Evolutionary conservation across 1,284 basidiomycete genomes (phyloP).

Genomic region (Moesziomyces sp.): DNA sequence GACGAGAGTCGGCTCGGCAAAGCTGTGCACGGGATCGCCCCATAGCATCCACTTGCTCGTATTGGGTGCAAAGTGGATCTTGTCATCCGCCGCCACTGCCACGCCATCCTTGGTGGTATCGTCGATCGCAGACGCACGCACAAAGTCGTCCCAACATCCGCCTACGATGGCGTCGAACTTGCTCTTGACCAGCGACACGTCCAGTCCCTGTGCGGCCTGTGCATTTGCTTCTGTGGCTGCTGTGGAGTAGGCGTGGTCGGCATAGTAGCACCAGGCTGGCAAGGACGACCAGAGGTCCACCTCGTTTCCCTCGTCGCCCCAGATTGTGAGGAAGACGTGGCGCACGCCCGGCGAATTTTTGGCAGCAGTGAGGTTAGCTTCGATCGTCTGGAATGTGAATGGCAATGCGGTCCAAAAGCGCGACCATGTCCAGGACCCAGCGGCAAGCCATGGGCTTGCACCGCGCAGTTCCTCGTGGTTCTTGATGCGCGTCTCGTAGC

Average conservation of each 20-base stretch:
- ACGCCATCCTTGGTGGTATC: constrained; percentile 31
- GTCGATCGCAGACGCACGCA: constrained; percentile 67
- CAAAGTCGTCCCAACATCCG: constrained; percentile 67
- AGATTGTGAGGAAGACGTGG: constrained; percentile 68
- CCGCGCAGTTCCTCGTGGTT: constrained; percentile 64
- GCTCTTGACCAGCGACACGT: constrained; percentile 49
- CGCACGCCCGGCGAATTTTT: constrained; percentile 61
- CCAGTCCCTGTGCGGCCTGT: constrained; percentile 21
- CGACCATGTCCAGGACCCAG: constrained; percentile 68
- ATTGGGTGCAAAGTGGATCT: constrained; percentile 66
- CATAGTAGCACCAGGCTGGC: constrained; percentile 63
- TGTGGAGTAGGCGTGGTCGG: constrained; percentile 65
- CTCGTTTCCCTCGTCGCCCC: constrained; percentile 69
- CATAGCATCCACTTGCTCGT: constrained; percentile 68
- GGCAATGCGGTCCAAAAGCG: constrained; percentile 69
- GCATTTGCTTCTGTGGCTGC: background rate
- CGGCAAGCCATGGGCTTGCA: constrained; percentile 67
- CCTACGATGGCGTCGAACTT: constrained; percentile 65
- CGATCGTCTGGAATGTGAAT: constrained; percentile 68
- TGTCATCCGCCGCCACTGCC: constrained; percentile 43
- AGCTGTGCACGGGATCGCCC: constrained; percentile 59
- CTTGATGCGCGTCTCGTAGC: constrained; percentile 65
- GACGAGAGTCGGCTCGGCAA: constrained; percentile 50
- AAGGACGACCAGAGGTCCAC: constrained; percentile 53
- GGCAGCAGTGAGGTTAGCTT: constrained; percentile 66